Evolutionary conservation across 1,284 basidiomycete species (phyloP).

Genomic region (Trichosporon ovoides): DNA sequence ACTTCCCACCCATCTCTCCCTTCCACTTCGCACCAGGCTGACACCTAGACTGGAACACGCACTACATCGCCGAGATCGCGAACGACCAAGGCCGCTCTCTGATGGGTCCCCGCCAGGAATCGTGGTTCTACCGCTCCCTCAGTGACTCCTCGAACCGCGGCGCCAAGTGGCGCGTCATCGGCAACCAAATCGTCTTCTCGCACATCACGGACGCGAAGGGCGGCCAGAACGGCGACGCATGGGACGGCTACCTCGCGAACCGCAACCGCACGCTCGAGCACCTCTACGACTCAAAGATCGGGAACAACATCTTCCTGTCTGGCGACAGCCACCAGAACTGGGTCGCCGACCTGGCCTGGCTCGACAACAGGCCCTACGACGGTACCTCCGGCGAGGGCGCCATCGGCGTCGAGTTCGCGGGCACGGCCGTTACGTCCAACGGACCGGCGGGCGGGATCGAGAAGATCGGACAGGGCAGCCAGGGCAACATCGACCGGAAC

Average conservation of each 20-base stretch:
- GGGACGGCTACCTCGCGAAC: conserved; percentile 62
- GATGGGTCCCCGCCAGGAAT: conserved; percentile 59
- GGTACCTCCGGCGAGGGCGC: conserved; percentile 56
- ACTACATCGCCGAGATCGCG: conserved; percentile 53
- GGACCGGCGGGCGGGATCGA: conserved; percentile 55
- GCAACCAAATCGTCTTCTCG: conserved; percentile 56
- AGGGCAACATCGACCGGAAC: conserved; percentile 40
- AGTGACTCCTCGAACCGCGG: conserved; percentile 53
- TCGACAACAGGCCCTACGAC: conserved; percentile 52
- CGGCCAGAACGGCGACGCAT: conserved; percentile 53
- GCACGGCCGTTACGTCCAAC: conserved; percentile 57
- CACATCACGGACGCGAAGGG: conserved; percentile 9
- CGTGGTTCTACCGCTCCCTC: conserved; percentile 58
- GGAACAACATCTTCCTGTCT: conserved; percentile 58
- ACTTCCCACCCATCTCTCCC: too few relatives aligned
- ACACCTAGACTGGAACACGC: conserved; percentile 54
- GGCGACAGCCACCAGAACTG: conserved; percentile 60
- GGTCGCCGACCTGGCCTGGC: conserved; percentile 25
- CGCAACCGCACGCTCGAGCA: conserved; percentile 58
- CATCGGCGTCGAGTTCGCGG: conserved; percentile 63
- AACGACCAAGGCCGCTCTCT: conserved; percentile 55
- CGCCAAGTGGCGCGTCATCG: conserved; percentile 59
- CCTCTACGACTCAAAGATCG: conserved; percentile 55
- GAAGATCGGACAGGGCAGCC: conserved; percentile 12
- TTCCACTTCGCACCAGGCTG: too few relatives aligned